These are phyloP conservation scores for Tuber umbilicatum DNA, from an alignment of 495 filamentous ascomycete species.

Conservation along the genomic window DNA sequence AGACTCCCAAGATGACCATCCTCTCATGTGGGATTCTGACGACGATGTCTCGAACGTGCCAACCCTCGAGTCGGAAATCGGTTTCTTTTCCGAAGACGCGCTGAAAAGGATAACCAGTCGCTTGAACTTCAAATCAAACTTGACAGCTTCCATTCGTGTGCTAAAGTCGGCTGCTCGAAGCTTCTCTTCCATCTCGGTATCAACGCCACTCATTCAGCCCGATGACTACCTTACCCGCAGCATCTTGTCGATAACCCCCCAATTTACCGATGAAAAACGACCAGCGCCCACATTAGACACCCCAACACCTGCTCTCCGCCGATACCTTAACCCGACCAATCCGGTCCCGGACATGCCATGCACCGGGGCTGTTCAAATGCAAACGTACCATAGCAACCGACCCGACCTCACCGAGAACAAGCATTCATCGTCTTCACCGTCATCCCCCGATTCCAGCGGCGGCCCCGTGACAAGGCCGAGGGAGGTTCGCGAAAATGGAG, in stretches of 20 bases:
- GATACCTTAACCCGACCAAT: conserved; percentile 82
- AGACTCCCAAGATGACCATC: conserved; percentile 54
- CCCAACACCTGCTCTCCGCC: conserved; percentile 77
- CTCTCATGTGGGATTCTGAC: conserved; percentile 47
- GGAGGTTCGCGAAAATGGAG: conserved; percentile 84
- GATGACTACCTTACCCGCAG: conserved; percentile 88
- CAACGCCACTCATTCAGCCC: conserved; percentile 64
- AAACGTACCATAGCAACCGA: conserved; percentile 57
- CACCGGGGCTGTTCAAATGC: conserved; percentile 79
- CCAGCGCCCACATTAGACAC: conserved; percentile 68
- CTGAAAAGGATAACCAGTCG: conserved; percentile 31
- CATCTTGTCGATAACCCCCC: conserved; percentile 68
- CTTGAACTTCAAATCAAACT: conserved; percentile 78
- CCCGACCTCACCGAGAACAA: conserved; percentile 42
- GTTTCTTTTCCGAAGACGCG: conserved; percentile 34
- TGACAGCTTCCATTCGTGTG: conserved; percentile 83
- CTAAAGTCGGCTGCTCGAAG: conserved; percentile 78
- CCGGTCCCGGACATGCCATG: conserved; percentile 64
- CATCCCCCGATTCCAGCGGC: conserved; percentile 43
- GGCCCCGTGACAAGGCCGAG: conserved; percentile 63
- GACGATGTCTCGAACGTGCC: conserved; percentile 26
- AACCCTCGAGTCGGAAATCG: conserved; percentile 41
- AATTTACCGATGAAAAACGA: conserved; percentile 80
- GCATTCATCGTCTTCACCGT: conserved; percentile 45
- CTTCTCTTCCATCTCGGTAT: conserved; percentile 64